Evolutionary conservation across 352 stramenopile genomes (phyloP).

Genomic region (Thalassiosira delicatula): DNA sequence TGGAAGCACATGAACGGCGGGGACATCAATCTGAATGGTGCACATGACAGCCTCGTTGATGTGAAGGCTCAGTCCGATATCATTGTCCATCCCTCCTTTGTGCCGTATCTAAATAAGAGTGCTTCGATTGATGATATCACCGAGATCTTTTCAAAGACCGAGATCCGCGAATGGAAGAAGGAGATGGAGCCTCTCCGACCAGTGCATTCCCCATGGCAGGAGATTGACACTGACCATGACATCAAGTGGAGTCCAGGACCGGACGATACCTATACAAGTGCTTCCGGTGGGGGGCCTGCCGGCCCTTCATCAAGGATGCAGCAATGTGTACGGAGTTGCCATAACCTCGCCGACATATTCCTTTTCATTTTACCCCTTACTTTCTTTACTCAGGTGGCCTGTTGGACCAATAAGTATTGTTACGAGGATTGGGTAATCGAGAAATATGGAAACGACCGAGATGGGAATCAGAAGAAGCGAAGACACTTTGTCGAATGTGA

Average conservation of each 20-base stretch:
- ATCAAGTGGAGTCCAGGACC: not conserved
- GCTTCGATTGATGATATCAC: conserved; percentile 16
- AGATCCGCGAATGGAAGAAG: conserved; percentile 16
- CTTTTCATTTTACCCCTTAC: conserved; percentile 10
- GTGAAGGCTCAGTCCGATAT: conserved; percentile 20
- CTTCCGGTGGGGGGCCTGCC: not conserved
- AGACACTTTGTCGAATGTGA: conserved; percentile 4
- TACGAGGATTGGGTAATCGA: conserved; percentile 39
- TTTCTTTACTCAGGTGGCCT: conserved; percentile 29
- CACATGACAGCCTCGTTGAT: conserved; percentile 22
- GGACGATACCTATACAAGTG: conserved; percentile 19
- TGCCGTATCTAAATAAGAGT: conserved; percentile 9
- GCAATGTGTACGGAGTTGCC: not conserved
- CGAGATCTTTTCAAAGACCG: conserved; percentile 8
- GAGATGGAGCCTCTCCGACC: not conserved
- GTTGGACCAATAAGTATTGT: conserved; percentile 19
- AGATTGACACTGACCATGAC: conserved; percentile 11
- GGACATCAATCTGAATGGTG: not conserved
- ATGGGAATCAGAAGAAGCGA: conserved; percentile 17
- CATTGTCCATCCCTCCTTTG: conserved; percentile 5
- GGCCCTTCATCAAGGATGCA: conserved; percentile 14
- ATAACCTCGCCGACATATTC: conserved; percentile 11
- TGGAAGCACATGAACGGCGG: conserved; percentile 12
- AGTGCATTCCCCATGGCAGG: conserved; percentile 33
- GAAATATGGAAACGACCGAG: conserved; percentile 7